A percentile compares a stretch with the other conserved stretches of the same genome.
Conservation (phyloP, 1,284 basidiomycete genomes). For the Xerocomus alliaceus region DNA sequence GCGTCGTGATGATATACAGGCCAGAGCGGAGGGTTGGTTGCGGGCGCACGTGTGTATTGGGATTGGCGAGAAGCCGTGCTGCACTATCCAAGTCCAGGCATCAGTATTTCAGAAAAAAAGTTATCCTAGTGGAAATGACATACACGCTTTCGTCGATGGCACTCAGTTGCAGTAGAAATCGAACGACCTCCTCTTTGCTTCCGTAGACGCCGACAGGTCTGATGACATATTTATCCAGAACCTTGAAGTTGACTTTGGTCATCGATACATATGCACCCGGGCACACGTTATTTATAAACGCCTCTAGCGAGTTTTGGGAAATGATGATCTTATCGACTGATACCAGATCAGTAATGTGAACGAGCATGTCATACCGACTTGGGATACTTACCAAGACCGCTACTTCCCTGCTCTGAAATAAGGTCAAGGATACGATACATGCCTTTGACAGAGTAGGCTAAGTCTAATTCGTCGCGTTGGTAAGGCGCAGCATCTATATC, state of each 20-base stretch:
- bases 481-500: slow-evolving; percentile 17
- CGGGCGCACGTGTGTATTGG: slow-evolving; percentile 24
- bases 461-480: slow-evolving; percentile 30
- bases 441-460: slow-evolving; percentile 44
- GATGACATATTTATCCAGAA: slow-evolving; percentile 50
- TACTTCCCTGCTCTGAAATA: slow-evolving; percentile 55
- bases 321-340: slow-evolving; percentile 67
- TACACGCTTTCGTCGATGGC: slow-evolving; percentile 49
- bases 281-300: slow-evolving; percentile 51
- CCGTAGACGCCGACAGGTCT: slow-evolving; percentile 65
- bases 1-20: slow-evolving; percentile 50
- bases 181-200: slow-evolving; percentile 54
- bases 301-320: slow-evolving; percentile 51
- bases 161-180: slow-evolving; percentile 47
- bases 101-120: neutral
- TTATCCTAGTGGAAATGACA: slow-evolving; percentile 14
- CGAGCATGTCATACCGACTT: neutral
- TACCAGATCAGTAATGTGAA: neutral
- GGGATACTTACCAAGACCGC: slow-evolving; percentile 52
- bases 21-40: slow-evolving; percentile 54
- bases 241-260: slow-evolving; percentile 59
- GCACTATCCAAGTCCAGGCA: slow-evolving; percentile 14
- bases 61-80: slow-evolving; percentile 29
- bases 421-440: slow-evolving; percentile 61
- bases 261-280: slow-evolving; percentile 55